These are phyloP conservation scores for Epichloe bromicola DNA, from an alignment of 2,329 filamentous ascomycete species.

Conservation along the genomic window DNA sequence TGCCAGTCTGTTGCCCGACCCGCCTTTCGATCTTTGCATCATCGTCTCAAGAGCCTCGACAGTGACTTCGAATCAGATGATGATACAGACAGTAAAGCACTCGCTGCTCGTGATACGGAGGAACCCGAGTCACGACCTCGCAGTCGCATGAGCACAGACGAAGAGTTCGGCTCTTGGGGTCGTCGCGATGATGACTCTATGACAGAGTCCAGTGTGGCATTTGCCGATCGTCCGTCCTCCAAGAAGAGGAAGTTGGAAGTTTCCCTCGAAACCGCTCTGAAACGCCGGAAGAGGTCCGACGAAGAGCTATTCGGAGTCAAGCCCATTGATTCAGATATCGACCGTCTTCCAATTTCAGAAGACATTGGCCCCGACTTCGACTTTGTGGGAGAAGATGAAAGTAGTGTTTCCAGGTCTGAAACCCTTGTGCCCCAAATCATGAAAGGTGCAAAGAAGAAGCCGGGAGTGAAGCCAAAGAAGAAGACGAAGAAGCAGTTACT, in stretches of 20 bases:
- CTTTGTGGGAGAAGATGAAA: slow-evolving; percentile 27
- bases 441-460: slow-evolving; percentile 43
- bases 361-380: slow-evolving; percentile 38
- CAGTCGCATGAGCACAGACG: slow-evolving; percentile 58
- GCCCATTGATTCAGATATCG: slow-evolving; percentile 38
- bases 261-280: slow-evolving; percentile 56
- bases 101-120: slow-evolving; percentile 63
- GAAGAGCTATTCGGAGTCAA: slow-evolving; percentile 64
- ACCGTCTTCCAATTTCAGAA: slow-evolving; percentile 33
- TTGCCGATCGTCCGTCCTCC: slow-evolving; percentile 39
- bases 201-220: slow-evolving; percentile 59
- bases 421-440: slow-evolving; percentile 28
- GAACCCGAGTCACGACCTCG: slow-evolving; percentile 71
- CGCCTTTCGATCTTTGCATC: slow-evolving; percentile 67
- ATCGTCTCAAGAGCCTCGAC: slow-evolving; percentile 49
- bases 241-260: slow-evolving; percentile 63
- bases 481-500: slow-evolving; percentile 68
- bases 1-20: slow-evolving; percentile 45
- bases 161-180: slow-evolving; percentile 35
- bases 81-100: slow-evolving; percentile 45
- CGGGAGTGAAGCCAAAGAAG: slow-evolving; percentile 46
- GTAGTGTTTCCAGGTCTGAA: slow-evolving; percentile 31
- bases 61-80: slow-evolving; percentile 81
- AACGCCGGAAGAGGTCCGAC: slow-evolving; percentile 68
- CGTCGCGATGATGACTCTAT: slow-evolving; percentile 49